These are phyloP conservation scores for Xylaria bambusicola DNA, from an alignment of 495 filamentous ascomycete genomes.

Conservation along the genomic window DNA sequence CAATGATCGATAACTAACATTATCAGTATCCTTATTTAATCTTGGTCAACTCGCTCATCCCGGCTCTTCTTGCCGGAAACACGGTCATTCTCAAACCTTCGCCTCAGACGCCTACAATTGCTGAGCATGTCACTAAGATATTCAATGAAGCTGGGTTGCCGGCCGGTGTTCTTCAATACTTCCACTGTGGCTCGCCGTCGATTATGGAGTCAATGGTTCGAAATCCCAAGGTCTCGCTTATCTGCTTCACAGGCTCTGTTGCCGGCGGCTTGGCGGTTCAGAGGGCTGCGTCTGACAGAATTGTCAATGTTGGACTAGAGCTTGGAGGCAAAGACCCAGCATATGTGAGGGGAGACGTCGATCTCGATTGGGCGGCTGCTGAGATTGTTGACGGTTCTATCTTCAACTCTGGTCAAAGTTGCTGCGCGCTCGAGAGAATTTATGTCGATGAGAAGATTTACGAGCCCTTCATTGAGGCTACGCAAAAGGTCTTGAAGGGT, in stretches of 20 bases:
- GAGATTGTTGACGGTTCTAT: slow-evolving; percentile 92
- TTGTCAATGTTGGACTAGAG: slow-evolving; percentile 83
- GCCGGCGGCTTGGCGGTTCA: slow-evolving; percentile 84
- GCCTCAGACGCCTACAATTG: slow-evolving; percentile 89
- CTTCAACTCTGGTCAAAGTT: slow-evolving; percentile 97
- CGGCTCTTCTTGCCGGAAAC: slow-evolving; percentile 84
- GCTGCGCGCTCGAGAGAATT: slow-evolving; percentile 88
- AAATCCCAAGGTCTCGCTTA: slow-evolving; percentile 69
- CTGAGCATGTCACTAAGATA: slow-evolving; percentile 73
- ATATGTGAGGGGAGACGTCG: slow-evolving; percentile 82
- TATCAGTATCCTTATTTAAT: slow-evolving; percentile 87
- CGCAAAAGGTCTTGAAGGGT: slow-evolving; percentile 77
- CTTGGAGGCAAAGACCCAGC: slow-evolving; percentile 93
- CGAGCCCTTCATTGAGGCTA: slow-evolving; percentile 73
- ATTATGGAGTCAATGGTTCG: slow-evolving; percentile 72
- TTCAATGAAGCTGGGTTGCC: slow-evolving; percentile 80
- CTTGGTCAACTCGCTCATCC: slow-evolving; percentile 85
- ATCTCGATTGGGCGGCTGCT: slow-evolving; percentile 84
- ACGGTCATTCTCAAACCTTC: slow-evolving; percentile 90
- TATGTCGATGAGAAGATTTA: slow-evolving; percentile 87
- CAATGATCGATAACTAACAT: slow-evolving; percentile 9
- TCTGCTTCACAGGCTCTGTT: slow-evolving; percentile 95
- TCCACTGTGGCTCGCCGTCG: slow-evolving; percentile 76
- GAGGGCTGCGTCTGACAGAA: slow-evolving; percentile 72
- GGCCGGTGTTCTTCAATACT: slow-evolving; percentile 78